Evolutionary conservation across 2,329 filamentous ascomycete genomes (phyloP), one percentile per base, ranked within the genome.

Genomic region (Nemania bipapillata): DNA sequence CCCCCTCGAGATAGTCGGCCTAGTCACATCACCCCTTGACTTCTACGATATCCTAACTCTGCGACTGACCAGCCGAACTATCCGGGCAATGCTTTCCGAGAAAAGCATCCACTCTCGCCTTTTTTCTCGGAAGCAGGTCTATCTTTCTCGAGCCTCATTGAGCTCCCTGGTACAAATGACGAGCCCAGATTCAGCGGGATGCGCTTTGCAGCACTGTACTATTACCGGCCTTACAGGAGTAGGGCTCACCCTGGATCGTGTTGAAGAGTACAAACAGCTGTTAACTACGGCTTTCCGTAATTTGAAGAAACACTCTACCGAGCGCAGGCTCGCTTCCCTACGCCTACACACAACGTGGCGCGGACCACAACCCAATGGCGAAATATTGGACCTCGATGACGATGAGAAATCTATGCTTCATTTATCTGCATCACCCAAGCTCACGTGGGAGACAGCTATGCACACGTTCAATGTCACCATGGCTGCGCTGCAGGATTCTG

Each of bases 41-140:
- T 7, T 32, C n/a, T 22, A 15, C 2, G 9, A 9, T 1, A 11
- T 59, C 7, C 24, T 9, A 17, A 30, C 17, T 35, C 35, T 65
- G 22, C 63, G 63, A 26, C 55, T 65, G 11, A 20, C 63, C 12
- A 47, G 26, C 40, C 49, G 49, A 37, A 40, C 63, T 26, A 35
- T 65, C 30, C 35, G 20, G 24, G 4, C 12, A 47, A 65, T 54
- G 55, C 8, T 37, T 20, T 4, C 58, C 40, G 15, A 35, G 15
- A n/a, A 8, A 17, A n/a, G 9, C 20, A 4, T 17, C 37, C 5
- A 2, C 12, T n/a, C 40, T 20, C 30, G 2, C 8, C 28, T 60
- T 15, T 60, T 65, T 37, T 35, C 37, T n/a, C 35, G 35, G n/a
- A 65, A 65, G 49, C n/a, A 37, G 5, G 24, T 65, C 56, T 22